Percentiles rank a stretch among this genome's conserved stretches.
phyloP scores from a whole-genome alignment of 2,329 filamentous ascomycete species.

The Beauveria varroae region DNA sequence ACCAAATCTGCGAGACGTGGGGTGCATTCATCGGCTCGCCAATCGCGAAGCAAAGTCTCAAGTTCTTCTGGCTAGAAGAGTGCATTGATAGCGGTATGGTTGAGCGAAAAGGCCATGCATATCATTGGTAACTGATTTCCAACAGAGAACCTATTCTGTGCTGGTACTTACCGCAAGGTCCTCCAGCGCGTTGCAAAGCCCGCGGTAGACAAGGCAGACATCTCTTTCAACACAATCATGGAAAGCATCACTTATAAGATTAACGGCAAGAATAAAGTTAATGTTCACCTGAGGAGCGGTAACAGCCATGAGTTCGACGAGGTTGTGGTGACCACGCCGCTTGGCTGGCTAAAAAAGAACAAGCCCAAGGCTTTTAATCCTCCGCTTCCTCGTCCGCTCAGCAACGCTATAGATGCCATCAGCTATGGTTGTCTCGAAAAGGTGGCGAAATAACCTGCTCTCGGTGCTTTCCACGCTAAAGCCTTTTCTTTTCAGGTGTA shows the following conservation, averaged over 20 bases:
- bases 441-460: constrained; percentile 25
- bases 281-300: constrained; percentile 39
- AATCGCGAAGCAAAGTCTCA: constrained; percentile 58
- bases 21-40: constrained; percentile 63
- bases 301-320: constrained; percentile 52
- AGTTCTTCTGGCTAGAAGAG: constrained; percentile 73
- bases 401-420: constrained; percentile 54
- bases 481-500: constrained; percentile 33
- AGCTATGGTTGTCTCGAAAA: constrained; percentile 68
- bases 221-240: constrained; percentile 44
- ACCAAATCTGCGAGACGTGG: constrained; percentile 57
- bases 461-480: neutral
- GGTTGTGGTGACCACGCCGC: constrained; percentile 58
- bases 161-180: constrained; percentile 51
- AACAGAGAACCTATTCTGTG: constrained; percentile 52
- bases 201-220: constrained; percentile 44
- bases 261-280: constrained; percentile 26
- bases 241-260: constrained; percentile 32
- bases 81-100: constrained; percentile 59
- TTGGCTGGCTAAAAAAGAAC: constrained; percentile 61
- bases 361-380: constrained; percentile 50
- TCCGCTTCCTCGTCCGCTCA: constrained; percentile 47
- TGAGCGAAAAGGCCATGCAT: neutral
- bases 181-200: constrained; percentile 51
- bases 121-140: neutral